phyloP scores from a whole-genome alignment of 2,329 filamentous ascomycete genomes.

The Camptophora hylomeconis region DNA sequence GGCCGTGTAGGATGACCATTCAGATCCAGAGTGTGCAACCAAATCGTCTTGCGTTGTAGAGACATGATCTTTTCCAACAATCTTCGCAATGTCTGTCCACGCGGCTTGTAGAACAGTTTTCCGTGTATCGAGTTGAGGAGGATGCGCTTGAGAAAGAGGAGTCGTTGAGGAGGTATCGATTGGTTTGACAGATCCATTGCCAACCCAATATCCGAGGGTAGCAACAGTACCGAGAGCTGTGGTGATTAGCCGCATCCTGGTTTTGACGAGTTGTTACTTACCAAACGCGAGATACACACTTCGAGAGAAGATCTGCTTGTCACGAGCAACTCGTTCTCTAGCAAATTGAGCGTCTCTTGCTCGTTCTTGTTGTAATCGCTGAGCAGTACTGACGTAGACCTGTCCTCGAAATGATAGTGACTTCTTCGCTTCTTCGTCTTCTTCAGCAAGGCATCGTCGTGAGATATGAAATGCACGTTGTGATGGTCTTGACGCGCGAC shows the following conservation, averaged over 20 bases:
- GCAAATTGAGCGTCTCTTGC: no score
- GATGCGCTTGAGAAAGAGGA: constrained; percentile 33
- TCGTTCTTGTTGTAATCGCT: constrained; percentile 45
- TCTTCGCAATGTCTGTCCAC: constrained; percentile 49
- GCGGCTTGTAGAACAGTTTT: constrained; percentile 48
- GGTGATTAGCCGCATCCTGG: constrained; percentile 26
- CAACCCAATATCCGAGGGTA: constrained; percentile 43
- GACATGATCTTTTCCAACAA: constrained; percentile 51
- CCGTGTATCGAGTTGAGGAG: constrained; percentile 43
- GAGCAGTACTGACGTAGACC: constrained; percentile 47
- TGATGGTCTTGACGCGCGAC: no score
- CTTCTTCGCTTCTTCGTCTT: constrained; percentile 18
- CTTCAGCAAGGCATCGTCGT: no score
- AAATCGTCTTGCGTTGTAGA: constrained; percentile 41
- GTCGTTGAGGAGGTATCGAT: constrained; percentile 42
- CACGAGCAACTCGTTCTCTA: no score
- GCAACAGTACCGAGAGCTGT: constrained; percentile 26
- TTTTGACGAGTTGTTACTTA: no score
- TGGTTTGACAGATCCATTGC: constrained; percentile 34
- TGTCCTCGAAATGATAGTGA: constrained; percentile 45
- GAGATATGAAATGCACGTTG: no score
- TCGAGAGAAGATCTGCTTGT: no score
- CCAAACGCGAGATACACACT: no score
- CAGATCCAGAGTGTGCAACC: constrained; percentile 45
- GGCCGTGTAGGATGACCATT: constrained; percentile 44